These are phyloP conservation scores for Zygoascus flipseniorum DNA, from an alignment of 805 yeast genomes.

Conservation along the genomic window DNA sequence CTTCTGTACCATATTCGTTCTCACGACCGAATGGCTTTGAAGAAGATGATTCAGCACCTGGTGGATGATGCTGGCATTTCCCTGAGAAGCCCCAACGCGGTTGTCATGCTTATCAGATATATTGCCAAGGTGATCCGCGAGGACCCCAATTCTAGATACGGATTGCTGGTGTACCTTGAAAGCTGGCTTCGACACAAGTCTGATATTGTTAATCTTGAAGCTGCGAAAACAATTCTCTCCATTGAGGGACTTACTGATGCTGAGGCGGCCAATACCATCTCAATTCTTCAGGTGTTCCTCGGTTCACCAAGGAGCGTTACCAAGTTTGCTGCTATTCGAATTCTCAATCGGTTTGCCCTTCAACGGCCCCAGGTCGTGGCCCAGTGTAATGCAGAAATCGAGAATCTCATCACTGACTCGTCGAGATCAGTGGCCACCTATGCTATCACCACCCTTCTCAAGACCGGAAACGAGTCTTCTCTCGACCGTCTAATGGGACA, in stretches of 20 bases:
- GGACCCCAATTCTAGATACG: conserved; percentile 54
- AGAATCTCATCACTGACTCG: conserved; percentile 75
- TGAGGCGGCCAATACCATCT: conserved; percentile 55
- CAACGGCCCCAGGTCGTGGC: conserved; percentile 63
- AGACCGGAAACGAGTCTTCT: conserved; percentile 84
- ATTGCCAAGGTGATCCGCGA: conserved; percentile 64
- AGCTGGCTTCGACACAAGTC: conserved; percentile 70
- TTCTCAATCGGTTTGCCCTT: conserved; percentile 77
- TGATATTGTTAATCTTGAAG: conserved; percentile 88
- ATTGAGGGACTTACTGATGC: conserved; percentile 50
- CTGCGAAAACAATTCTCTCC: conserved; percentile 64
- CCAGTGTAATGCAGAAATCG: conserved; percentile 77
- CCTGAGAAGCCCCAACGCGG: conserved; percentile 73
- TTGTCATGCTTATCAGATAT: conserved; percentile 76
- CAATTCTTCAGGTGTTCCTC: conserved; percentile 65
- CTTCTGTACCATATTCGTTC: conserved; percentile 77
- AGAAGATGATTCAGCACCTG: conserved; percentile 80
- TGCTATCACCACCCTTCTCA: conserved; percentile 91
- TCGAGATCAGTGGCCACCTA: conserved; percentile 91
- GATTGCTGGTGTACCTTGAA: conserved; percentile 55
- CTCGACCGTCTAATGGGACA: conserved; percentile 86
- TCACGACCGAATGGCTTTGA: conserved; percentile 88
- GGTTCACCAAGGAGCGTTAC: conserved; percentile 85
- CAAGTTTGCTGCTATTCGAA: conserved; percentile 87
- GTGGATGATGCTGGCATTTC: conserved; percentile 40